phyloP scores from a whole-genome alignment of 208 protist genomes.

The Herpetomonas samuelpessoai region DNA sequence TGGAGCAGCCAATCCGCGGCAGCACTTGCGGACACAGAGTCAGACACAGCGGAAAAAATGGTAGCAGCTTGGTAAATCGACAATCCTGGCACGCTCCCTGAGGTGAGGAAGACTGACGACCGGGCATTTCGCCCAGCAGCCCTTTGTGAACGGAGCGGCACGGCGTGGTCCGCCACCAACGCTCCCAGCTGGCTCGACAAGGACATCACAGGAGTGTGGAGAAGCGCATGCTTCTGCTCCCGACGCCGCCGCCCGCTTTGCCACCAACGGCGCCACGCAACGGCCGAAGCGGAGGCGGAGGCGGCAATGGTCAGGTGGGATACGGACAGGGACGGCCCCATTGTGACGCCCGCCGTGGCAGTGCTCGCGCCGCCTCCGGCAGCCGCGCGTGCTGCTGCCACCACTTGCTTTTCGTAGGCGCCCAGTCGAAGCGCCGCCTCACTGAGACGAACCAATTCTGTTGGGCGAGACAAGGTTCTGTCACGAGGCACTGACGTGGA shows the following conservation, averaged over 20 bases:
- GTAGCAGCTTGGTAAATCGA: constrained; percentile 15
- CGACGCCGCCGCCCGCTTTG: background rate
- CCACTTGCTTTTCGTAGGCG: background rate
- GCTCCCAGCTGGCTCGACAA: constrained; percentile 10
- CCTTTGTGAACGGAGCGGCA: constrained; percentile 3
- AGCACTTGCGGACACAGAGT: constrained; percentile 3
- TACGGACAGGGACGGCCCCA: background rate
- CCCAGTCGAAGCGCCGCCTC: constrained; percentile 1
- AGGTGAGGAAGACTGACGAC: too few relatives aligned
- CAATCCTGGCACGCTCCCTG: too few relatives aligned
- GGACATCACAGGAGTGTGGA: background rate
- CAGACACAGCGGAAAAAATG: constrained; percentile 23
- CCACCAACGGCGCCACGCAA: background rate
- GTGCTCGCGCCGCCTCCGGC: background rate
- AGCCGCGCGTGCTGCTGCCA: background rate
- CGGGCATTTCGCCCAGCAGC: constrained; percentile 1
- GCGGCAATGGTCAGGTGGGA: background rate
- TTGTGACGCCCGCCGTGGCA: background rate
- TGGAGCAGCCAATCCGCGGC: constrained; percentile 5
- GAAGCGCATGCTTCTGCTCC: constrained; percentile 1
- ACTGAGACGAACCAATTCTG: constrained; percentile 7
- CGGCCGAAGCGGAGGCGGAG: constrained; percentile 3
- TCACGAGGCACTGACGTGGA: too few relatives aligned
- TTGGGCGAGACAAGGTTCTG: background rate
- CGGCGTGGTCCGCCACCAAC: constrained; percentile 18